phyloP scores from a whole-genome alignment of 805 yeast species.

The Kodamaea fukazawae region DNA sequence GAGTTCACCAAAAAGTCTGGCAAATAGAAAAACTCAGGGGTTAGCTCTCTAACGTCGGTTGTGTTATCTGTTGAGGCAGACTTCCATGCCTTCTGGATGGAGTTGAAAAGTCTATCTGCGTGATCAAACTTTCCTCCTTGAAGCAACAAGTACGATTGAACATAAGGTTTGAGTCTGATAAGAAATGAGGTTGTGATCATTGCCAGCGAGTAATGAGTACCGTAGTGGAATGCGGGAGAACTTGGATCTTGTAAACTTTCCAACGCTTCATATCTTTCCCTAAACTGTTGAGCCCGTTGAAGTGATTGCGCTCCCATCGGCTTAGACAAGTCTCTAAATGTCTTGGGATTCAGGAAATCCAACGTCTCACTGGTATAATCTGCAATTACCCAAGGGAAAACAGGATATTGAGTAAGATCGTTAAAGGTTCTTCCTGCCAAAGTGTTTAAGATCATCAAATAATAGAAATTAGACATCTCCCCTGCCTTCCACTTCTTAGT shows the following conservation, averaged over 20 bases:
- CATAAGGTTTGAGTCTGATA: conserved; percentile 77
- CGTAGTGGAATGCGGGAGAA: conserved; percentile 84
- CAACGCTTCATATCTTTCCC: conserved; percentile 71
- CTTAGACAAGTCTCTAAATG: conserved; percentile 73
- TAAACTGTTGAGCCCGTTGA: conserved; percentile 58
- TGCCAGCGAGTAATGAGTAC: conserved; percentile 90
- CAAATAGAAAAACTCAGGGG: conserved; percentile 80
- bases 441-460: conserved; percentile 75
- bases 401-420: conserved; percentile 86
- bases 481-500: conserved; percentile 76
- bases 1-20: conserved; percentile 74
- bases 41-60: conserved; percentile 83
- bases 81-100: conserved; percentile 74
- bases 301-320: conserved; percentile 89
- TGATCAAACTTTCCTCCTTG: conserved; percentile 91
- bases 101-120: conserved; percentile 77
- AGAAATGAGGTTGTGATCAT: conserved; percentile 86
- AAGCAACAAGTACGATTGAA: conserved; percentile 68
- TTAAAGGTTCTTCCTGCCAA: conserved; percentile 87
- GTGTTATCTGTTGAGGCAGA: conserved; percentile 78
- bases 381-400: conserved; percentile 88
- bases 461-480: conserved; percentile 77
- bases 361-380: conserved; percentile 71
- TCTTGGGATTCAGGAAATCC: conserved; percentile 59
- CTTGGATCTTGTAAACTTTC: conserved; percentile 53